Evolutionary conservation across 768 basidiomycete genomes (phyloP).

Genomic region (Tylopilus sp.): DNA sequence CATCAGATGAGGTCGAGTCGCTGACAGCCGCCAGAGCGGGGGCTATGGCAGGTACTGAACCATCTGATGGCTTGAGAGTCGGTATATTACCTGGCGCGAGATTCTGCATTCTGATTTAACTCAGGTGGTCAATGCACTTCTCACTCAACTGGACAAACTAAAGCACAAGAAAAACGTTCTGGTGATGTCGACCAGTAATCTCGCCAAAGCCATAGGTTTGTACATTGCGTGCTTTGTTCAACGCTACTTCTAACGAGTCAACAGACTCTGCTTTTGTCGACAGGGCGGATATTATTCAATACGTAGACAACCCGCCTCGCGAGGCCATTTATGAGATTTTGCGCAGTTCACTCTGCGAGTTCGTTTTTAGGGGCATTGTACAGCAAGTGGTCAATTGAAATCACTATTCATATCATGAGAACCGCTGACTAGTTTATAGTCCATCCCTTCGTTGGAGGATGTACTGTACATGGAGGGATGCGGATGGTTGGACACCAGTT

Average conservation of each 20-base stretch:
- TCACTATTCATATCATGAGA: neutral
- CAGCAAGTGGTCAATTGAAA: conserved; percentile 49
- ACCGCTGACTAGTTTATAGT: conserved; percentile 36
- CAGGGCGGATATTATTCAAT: conserved; percentile 95
- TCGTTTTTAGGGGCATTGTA: conserved; percentile 72
- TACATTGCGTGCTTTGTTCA: neutral
- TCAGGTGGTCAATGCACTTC: conserved; percentile 94
- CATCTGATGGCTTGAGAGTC: conserved; percentile 89
- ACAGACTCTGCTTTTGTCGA: conserved; percentile 94
- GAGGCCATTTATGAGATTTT: conserved; percentile 95
- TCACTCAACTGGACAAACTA: conserved; percentile 95
- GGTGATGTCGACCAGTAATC: conserved; percentile 95
- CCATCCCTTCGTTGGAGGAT: conserved; percentile 58
- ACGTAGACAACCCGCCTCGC: conserved; percentile 84
- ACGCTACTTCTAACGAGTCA: neutral
- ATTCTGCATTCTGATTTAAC: neutral
- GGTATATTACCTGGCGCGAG: conserved; percentile 16
- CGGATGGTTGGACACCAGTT: conserved; percentile 4
- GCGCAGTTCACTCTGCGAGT: conserved; percentile 74
- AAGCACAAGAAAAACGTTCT: conserved; percentile 91
- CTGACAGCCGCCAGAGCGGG: conserved; percentile 92
- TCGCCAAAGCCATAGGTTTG: conserved; percentile 89
- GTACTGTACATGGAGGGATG: conserved; percentile 30
- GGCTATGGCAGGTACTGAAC: conserved; percentile 94
- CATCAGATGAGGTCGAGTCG: conserved; percentile 90